Percentiles rank a stretch among this genome's conserved stretches.
Conservation (phyloP, 441 rosid species). For the Gossypium schwendimanii region DNA sequence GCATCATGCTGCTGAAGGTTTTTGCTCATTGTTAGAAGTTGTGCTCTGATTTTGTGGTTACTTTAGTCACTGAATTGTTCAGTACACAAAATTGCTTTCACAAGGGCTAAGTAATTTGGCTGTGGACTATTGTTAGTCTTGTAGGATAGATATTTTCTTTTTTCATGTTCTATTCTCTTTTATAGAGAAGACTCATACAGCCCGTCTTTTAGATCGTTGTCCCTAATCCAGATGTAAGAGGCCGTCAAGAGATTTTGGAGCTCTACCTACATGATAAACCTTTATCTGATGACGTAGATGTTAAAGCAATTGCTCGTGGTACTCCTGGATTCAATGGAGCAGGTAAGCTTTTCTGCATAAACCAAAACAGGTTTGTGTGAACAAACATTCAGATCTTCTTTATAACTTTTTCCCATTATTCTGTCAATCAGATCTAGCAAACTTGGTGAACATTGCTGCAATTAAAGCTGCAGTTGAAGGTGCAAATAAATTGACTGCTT, state of each 20-base stretch:
- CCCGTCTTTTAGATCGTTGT: slow-evolving; percentile 63
- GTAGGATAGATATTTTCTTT: neutral
- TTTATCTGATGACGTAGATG: slow-evolving; percentile 76
- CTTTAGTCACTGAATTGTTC: neutral
- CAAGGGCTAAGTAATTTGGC: neutral
- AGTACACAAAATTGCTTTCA: neutral
- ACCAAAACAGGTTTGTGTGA: neutral
- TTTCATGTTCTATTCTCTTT: slow-evolving; percentile 13
- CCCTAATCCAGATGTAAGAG: slow-evolving; percentile 84
- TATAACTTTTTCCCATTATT: neutral
- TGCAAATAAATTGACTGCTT: slow-evolving; percentile 62
- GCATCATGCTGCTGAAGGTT: neutral
- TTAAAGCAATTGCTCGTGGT: slow-evolving; percentile 89
- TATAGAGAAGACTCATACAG: slow-evolving; percentile 24
- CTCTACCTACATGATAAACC: slow-evolving; percentile 92
- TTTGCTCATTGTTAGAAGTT: neutral
- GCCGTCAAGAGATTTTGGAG: slow-evolving; percentile 93
- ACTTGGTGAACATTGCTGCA: slow-evolving; percentile 93
- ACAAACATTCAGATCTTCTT: slow-evolving; percentile 12
- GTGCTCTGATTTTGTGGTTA: neutral
- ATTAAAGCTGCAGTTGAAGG: slow-evolving; percentile 99
- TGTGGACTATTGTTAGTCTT: neutral
- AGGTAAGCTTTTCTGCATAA: slow-evolving; percentile 35
- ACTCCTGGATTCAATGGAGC: slow-evolving; percentile 99
- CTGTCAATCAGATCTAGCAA: slow-evolving; percentile 69